Evolutionary conservation across 2,329 filamentous ascomycete genomes (phyloP).

Genomic region (Curvularia lunata): DNA sequence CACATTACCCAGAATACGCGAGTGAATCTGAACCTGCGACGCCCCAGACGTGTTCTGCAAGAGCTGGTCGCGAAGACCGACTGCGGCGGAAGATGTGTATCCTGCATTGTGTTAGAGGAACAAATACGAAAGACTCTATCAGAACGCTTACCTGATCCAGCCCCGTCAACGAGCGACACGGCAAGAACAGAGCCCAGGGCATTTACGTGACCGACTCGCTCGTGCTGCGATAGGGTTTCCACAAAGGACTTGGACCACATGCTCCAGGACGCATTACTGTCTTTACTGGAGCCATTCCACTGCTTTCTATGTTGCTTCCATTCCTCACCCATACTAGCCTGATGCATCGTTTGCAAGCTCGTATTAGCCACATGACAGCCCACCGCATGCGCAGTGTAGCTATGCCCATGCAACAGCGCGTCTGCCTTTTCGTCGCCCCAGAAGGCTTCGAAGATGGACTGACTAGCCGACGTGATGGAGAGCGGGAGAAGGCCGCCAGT

Average conservation of each 20-base stretch:
- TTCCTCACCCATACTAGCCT: constrained; percentile 3
- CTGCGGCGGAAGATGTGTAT: constrained; percentile 63
- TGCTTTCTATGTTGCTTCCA: constrained; percentile 2
- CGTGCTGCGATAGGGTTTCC: constrained; percentile 61
- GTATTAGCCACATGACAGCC: constrained; percentile 80
- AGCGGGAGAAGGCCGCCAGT: constrained; percentile 82
- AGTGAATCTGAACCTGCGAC: constrained; percentile 59
- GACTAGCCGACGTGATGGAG: constrained; percentile 75
- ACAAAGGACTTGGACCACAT: constrained; percentile 72
- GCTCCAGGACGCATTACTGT: constrained; percentile 62
- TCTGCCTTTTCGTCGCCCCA: constrained; percentile 75
- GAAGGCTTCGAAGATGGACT: constrained; percentile 76
- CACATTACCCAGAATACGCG: constrained; percentile 66
- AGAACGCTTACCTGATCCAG: constrained; percentile 52
- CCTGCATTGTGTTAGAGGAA: constrained; percentile 42
- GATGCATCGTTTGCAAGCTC: constrained; percentile 64
- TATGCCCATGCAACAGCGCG: constrained; percentile 82
- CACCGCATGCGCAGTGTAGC: constrained; percentile 83
- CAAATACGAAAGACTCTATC: not conserved
- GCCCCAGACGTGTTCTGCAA: constrained; percentile 42
- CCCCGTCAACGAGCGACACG: constrained; percentile 62
- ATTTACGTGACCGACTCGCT: constrained; percentile 68
- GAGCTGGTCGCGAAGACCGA: constrained; percentile 59
- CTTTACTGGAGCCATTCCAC: constrained; percentile 1
- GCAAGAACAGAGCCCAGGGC: constrained; percentile 77